phyloP scores from a whole-genome alignment of 768 basidiomycete species.

The Collybiopsis confluens region DNA sequence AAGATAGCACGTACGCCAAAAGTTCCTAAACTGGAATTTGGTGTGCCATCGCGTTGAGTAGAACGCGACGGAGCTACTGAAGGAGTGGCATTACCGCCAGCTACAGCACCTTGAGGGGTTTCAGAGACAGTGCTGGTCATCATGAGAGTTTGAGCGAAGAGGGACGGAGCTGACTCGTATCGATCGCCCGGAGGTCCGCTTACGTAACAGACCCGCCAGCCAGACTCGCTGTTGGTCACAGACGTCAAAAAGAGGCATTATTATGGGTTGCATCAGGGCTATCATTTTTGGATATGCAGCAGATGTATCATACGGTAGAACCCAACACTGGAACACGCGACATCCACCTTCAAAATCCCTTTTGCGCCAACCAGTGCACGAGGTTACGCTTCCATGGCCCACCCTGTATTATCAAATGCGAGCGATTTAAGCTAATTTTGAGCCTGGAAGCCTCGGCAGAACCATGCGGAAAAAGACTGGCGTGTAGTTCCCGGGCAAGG shows the following conservation, averaged over 20 bases:
- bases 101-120: constrained; percentile 3
- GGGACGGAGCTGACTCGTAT: constrained; percentile 7
- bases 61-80: constrained; percentile 34
- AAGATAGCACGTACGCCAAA: constrained; percentile 37
- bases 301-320: not conserved
- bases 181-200: constrained; percentile 7
- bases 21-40: constrained; percentile 42
- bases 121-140: constrained; percentile 7
- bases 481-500: constrained; percentile 53
- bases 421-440: constrained; percentile 40
- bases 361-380: constrained; percentile 54
- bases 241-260: too few species aligned
- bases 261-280: not conserved
- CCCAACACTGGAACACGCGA: not conserved
- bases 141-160: not conserved
- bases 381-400: constrained; percentile 62
- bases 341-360: constrained; percentile 50
- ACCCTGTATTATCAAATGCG: constrained; percentile 57
- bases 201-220: not conserved
- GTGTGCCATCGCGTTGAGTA: constrained; percentile 29
- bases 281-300: not conserved
- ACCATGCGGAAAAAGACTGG: constrained; percentile 43
- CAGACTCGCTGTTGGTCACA: too few species aligned
- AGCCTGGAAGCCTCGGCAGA: constrained; percentile 47
- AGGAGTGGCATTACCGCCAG: constrained; percentile 1